Evolutionary conservation across 2,329 filamentous ascomycete species (phyloP).

Genomic region (Talaromyces sp.): DNA sequence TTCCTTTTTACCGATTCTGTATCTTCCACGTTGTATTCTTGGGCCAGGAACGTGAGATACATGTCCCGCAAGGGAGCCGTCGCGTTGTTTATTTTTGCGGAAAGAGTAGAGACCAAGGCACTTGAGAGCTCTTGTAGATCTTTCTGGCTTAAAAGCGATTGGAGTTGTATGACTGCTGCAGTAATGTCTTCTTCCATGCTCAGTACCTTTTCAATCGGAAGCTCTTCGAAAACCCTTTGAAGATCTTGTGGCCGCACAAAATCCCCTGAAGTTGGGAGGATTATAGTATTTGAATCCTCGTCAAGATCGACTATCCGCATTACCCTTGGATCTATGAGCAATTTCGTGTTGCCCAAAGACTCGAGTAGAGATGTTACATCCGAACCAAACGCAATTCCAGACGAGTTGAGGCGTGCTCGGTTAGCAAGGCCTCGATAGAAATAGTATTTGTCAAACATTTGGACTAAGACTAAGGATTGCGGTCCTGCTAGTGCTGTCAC

Average conservation of each 20-base stretch:
- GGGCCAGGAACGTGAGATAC: background rate
- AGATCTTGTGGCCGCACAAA: background rate
- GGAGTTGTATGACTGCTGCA: background rate
- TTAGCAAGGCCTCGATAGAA: slow-evolving; percentile 15
- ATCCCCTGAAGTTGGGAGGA: background rate
- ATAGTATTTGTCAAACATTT: slow-evolving; percentile 14
- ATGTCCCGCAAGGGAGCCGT: background rate
- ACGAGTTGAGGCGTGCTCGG: slow-evolving; percentile 9
- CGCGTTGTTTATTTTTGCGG: background rate
- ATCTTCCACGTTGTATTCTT: background rate
- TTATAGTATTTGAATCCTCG: background rate
- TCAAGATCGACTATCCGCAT: background rate
- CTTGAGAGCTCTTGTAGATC: background rate
- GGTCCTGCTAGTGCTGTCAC: slow-evolving; percentile 16
- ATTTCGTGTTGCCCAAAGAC: background rate
- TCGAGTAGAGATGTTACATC: slow-evolving; percentile 12
- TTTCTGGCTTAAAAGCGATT: background rate
- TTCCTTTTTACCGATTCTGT: background rate
- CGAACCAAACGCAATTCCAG: slow-evolving; percentile 7
- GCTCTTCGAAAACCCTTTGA: background rate
- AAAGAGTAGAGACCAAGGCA: background rate
- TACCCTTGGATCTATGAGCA: background rate
- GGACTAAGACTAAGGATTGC: slow-evolving; percentile 7
- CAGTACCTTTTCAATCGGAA: background rate
- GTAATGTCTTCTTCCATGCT: background rate